Percentiles rank a stretch among this genome's conserved stretches.
These are phyloP conservation scores for Suillus ampliporus DNA, from an alignment of 768 basidiomycete species.

Conservation along the genomic window DNA sequence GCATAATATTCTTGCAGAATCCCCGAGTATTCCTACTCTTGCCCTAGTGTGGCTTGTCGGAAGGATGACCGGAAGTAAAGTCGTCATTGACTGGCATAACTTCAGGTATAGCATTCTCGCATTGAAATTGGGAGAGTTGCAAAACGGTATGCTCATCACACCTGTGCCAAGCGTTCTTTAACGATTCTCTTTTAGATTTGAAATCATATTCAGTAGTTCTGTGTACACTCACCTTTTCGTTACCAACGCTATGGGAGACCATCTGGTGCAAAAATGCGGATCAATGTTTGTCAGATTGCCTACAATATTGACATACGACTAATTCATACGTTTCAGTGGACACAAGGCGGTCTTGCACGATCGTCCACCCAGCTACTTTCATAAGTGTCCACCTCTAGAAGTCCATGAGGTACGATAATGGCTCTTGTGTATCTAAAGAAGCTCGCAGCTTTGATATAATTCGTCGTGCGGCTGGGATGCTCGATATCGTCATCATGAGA, in stretches of 20 bases:
- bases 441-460: conserved; percentile 34
- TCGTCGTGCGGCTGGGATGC: conserved; percentile 54
- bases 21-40: conserved; percentile 94
- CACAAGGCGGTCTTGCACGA: conserved; percentile 85
- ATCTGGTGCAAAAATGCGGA: conserved; percentile 73
- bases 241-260: conserved; percentile 82
- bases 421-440: conserved; percentile 1
- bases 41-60: conserved; percentile 83
- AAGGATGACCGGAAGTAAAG: conserved; percentile 70
- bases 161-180: conserved; percentile 6
- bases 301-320: conserved; percentile 1
- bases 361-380: conserved; percentile 87
- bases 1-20: conserved; percentile 58
- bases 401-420: conserved; percentile 67
- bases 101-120: conserved; percentile 93
- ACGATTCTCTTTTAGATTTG: conserved; percentile 64
- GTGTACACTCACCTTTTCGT: conserved; percentile 96
- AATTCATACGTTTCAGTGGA: conserved; percentile 58
- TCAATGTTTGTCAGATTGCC: conserved; percentile 60
- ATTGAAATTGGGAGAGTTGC: conserved; percentile 81
- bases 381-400: conserved; percentile 68
- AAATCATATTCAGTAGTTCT: conserved; percentile 73
- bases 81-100: conserved; percentile 99
- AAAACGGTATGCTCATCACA: conserved; percentile 59
- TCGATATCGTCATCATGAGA: conserved; percentile 40